These are phyloP conservation scores for Camellia granthamiana DNA, from an alignment of 148 eudicot species.

Conservation along the genomic window DNA sequence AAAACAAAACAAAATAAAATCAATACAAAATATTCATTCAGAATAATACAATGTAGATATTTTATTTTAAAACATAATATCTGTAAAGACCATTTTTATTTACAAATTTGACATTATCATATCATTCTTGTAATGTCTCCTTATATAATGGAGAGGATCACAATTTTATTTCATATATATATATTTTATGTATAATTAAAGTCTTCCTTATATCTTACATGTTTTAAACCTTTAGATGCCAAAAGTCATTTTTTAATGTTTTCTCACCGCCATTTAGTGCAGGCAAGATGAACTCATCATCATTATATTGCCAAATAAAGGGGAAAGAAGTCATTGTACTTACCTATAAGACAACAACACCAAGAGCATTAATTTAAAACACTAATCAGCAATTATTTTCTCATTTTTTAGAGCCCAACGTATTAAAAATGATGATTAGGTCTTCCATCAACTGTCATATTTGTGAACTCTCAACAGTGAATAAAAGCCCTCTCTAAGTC, in stretches of 20 bases:
- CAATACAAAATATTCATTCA: too few species aligned
- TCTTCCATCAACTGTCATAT: conserved; percentile 6
- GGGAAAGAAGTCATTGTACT: conserved; percentile 9
- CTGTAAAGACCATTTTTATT: too few species aligned
- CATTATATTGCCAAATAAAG: background rate
- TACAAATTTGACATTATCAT: too few species aligned
- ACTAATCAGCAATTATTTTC: conserved; percentile 4
- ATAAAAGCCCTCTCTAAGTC: conserved; percentile 18
- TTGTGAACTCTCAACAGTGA: background rate
- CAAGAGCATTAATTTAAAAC: conserved; percentile 10
- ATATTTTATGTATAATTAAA: too few species aligned
- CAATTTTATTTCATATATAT: too few species aligned
- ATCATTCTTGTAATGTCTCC: too few species aligned
- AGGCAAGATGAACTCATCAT: conserved; percentile 16
- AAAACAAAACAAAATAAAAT: too few species aligned
- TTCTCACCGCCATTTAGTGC: background rate
- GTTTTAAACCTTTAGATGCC: background rate
- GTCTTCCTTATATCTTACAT: too few species aligned
- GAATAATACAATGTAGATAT: too few species aligned
- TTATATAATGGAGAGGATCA: too few species aligned
- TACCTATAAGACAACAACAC: background rate
- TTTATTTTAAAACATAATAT: too few species aligned
- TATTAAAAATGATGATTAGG: conserved; percentile 6
- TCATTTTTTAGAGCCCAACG: conserved; percentile 21
- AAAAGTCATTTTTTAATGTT: background rate